A percentile compares a stretch with the other conserved stretches of the same genome.
These are phyloP conservation scores for Ogataea dorogensis DNA, from an alignment of 805 yeast genomes.

Conservation along the genomic window DNA sequence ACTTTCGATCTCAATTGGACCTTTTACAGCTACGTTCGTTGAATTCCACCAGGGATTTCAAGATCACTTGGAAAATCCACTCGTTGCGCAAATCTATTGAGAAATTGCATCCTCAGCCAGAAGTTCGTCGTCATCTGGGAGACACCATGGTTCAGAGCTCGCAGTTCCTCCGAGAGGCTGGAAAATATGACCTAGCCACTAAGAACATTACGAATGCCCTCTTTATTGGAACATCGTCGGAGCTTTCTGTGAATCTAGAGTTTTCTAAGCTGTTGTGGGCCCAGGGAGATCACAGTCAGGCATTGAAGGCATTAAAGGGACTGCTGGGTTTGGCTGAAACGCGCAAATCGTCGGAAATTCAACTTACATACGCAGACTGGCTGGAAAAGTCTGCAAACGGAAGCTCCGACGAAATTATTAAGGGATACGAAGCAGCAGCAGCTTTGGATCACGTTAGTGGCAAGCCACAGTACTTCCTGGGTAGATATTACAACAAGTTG, in stretches of 20 bases:
- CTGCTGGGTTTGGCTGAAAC: slow-evolving; percentile 27
- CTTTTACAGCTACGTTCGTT: slow-evolving; percentile 23
- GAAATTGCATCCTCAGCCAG: slow-evolving; percentile 25
- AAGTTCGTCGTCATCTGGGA: slow-evolving; percentile 37
- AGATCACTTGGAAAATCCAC: slow-evolving; percentile 45
- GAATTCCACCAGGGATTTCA: slow-evolving; percentile 38
- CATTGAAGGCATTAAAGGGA: slow-evolving; percentile 61
- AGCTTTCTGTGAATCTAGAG: slow-evolving; percentile 55
- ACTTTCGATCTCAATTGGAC: slow-evolving; percentile 16
- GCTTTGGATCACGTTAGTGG: slow-evolving; percentile 54
- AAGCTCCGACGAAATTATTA: slow-evolving; percentile 67
- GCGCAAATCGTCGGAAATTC: slow-evolving; percentile 39
- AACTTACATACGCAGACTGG: slow-evolving; percentile 84
- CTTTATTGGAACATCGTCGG: slow-evolving; percentile 38
- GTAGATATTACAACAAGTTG: slow-evolving; percentile 73
- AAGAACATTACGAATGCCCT: slow-evolving; percentile 63
- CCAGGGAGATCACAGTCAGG: slow-evolving; percentile 83
- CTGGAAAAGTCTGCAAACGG: slow-evolving; percentile 81
- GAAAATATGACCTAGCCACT: slow-evolving; percentile 70
- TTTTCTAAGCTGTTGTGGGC: slow-evolving; percentile 85
- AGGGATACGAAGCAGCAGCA: slow-evolving; percentile 63
- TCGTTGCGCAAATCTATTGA: slow-evolving; percentile 41
- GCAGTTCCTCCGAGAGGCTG: slow-evolving; percentile 61
- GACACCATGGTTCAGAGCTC: slow-evolving; percentile 61
- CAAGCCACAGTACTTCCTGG: slow-evolving; percentile 76